These are phyloP conservation scores for Arthrocladium fulminans DNA, from an alignment of 2,329 filamentous ascomycete species.

Conservation along the genomic window DNA sequence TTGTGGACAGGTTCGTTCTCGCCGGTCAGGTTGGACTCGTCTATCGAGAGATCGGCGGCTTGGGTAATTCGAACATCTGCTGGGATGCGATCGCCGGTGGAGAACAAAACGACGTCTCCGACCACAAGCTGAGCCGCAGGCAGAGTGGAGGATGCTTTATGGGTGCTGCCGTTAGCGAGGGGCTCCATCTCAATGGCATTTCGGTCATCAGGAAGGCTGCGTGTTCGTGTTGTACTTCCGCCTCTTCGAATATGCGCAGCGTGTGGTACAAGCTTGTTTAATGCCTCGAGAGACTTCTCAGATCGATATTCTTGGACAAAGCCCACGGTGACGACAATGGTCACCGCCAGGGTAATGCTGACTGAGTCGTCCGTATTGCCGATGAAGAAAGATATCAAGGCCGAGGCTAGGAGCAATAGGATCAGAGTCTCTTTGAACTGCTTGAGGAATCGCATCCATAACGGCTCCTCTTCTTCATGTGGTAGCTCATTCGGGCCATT, in stretches of 20 bases:
- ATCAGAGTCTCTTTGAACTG: constrained; percentile 97
- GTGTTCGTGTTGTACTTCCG: constrained; percentile 4
- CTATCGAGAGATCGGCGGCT: constrained; percentile 81
- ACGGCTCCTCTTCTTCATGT: constrained; percentile 82
- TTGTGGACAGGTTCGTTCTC: constrained; percentile 91
- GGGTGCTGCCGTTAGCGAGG: constrained; percentile 41
- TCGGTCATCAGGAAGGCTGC: constrained; percentile 22
- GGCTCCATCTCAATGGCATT: constrained; percentile 43
- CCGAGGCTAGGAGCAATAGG: constrained; percentile 79
- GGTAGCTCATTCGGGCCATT: constrained; percentile 91
- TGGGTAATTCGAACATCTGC: constrained; percentile 92
- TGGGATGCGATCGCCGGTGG: constrained; percentile 90
- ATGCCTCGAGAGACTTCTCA: constrained; percentile 90
- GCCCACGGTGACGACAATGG: constrained; percentile 90
- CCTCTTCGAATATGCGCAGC: constrained; percentile 83
- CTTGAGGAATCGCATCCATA: constrained; percentile 91
- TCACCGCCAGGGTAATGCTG: constrained; percentile 91
- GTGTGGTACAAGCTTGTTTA: constrained; percentile 89
- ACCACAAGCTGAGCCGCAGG: constrained; percentile 81
- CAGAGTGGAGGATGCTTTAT: constrained; percentile 68
- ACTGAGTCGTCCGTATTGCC: constrained; percentile 91
- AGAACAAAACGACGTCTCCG: constrained; percentile 86
- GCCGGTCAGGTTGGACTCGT: constrained; percentile 92
- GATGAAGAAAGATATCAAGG: constrained; percentile 77
- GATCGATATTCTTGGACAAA: constrained; percentile 97